A percentile compares a stretch with the other conserved stretches of the same genome.
These are phyloP conservation scores for Populus euphratica DNA, from an alignment of 345 rosid genomes.

Conservation along the genomic window DNA sequence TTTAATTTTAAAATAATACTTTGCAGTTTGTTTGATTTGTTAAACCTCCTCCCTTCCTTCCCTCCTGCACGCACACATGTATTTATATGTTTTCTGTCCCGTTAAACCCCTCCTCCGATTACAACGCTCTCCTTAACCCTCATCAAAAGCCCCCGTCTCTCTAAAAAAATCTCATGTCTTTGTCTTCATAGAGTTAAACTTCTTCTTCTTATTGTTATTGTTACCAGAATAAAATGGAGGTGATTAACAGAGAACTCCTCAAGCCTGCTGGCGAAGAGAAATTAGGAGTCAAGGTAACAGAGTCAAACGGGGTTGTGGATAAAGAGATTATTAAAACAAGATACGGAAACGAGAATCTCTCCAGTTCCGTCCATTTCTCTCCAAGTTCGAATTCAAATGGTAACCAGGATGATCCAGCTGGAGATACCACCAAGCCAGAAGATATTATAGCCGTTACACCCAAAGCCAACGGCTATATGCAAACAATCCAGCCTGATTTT, in stretches of 20 bases:
- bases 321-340: neutral
- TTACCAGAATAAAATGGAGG: slow-evolving; percentile 9
- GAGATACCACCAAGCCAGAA: neutral
- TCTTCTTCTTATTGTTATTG: neutral
- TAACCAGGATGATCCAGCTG: neutral
- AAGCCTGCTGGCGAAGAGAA: neutral
- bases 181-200: neutral
- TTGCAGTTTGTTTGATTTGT: neutral
- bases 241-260: neutral
- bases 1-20: neutral
- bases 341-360: neutral
- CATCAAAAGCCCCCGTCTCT: neutral
- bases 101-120: slow-evolving; percentile 20
- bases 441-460: slow-evolving; percentile 1
- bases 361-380: neutral
- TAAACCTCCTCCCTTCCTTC: neutral
- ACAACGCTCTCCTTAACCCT: neutral
- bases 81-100: neutral
- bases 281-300: neutral
- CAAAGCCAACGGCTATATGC: neutral
- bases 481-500: slow-evolving; percentile 48
- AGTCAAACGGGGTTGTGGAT: neutral
- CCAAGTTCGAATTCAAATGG: neutral
- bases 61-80: neutral
- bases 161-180: neutral